These are phyloP conservation scores for Thinopyrum elongatum DNA, from an alignment of 176 grass and related monocot species.

Conservation along the genomic window DNA sequence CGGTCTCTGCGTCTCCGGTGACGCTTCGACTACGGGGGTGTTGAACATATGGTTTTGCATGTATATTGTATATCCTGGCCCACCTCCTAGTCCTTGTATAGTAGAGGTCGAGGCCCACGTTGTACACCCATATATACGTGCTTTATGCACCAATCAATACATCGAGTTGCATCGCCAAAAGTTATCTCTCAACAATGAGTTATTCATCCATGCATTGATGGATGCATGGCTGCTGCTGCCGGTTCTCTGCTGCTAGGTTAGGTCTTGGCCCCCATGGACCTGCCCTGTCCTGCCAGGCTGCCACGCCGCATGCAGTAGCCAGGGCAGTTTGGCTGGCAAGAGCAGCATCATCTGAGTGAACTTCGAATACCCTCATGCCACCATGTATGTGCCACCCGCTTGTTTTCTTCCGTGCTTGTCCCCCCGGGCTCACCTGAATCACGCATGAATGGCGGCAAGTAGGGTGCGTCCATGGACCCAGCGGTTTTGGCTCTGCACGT, in stretches of 20 bases:
- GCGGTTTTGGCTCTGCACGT: not conserved
- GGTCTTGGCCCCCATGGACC: not conserved
- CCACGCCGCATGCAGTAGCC: not conserved
- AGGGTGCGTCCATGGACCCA: no score
- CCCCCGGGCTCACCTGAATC: slow-evolving; percentile 9
- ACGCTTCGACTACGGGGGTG: no score
- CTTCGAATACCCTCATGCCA: not conserved
- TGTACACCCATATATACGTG: no score
- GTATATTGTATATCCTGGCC: no score
- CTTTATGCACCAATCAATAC: no score
- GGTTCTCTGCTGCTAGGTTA: not conserved
- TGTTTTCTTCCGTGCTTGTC: slow-evolving; percentile 35
- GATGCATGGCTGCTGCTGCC: not conserved
- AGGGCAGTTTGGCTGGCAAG: not conserved
- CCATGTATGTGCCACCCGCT: slow-evolving; percentile 3
- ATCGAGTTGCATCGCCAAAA: no score
- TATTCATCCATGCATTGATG: not conserved
- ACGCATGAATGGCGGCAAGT: not conserved
- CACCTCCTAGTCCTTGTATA: no score
- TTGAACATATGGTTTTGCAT: no score
- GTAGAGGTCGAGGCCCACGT: no score
- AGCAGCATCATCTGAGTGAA: not conserved
- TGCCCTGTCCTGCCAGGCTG: not conserved
- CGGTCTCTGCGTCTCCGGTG: no score
- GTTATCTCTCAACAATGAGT: not conserved